Evolutionary conservation across 306 rosid species (phyloP).

Genomic region (Trichosanthes truncata): DNA sequence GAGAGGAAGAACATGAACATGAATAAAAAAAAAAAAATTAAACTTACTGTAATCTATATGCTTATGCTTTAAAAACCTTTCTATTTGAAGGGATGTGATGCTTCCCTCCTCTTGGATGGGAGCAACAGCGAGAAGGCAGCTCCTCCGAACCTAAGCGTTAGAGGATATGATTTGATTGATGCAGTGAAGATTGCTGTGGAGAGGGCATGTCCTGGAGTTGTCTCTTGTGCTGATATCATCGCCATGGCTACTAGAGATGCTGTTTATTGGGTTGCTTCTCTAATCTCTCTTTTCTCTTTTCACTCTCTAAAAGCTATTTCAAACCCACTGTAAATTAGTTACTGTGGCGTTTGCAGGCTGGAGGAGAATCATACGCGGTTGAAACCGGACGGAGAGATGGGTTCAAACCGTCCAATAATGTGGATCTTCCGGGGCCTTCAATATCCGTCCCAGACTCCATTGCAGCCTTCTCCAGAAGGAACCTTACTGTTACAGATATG

Average conservation of each 20-base stretch:
- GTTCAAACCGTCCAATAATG: constrained; percentile 9
- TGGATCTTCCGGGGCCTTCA: constrained; percentile 25
- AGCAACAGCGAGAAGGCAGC: constrained; percentile 24
- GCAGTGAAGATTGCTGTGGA: constrained; percentile 16
- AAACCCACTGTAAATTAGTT: background rate
- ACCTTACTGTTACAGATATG: constrained; percentile 20
- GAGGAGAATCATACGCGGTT: constrained; percentile 15
- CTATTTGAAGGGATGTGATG: constrained; percentile 32
- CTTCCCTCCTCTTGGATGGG: constrained; percentile 32
- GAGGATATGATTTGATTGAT: constrained; percentile 29
- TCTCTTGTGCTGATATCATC: background rate
- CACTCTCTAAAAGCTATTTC: background rate
- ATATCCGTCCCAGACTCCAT: constrained; percentile 23
- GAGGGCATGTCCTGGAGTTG: background rate
- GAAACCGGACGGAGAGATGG: constrained; percentile 36
- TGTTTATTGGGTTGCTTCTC: constrained; percentile 10
- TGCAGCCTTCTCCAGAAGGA: constrained; percentile 14
- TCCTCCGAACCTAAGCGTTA: constrained; percentile 19
- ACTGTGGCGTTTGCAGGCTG: background rate
- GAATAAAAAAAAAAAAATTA: too few relatives aligned
- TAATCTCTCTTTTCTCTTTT: background rate
- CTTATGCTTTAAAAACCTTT: too few relatives aligned
- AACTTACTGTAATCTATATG: too few relatives aligned
- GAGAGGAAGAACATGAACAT: too few relatives aligned
- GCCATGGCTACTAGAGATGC: constrained; percentile 32